phyloP scores from a whole-genome alignment of 1,284 basidiomycete species.

The Tilletia horrida region DNA sequence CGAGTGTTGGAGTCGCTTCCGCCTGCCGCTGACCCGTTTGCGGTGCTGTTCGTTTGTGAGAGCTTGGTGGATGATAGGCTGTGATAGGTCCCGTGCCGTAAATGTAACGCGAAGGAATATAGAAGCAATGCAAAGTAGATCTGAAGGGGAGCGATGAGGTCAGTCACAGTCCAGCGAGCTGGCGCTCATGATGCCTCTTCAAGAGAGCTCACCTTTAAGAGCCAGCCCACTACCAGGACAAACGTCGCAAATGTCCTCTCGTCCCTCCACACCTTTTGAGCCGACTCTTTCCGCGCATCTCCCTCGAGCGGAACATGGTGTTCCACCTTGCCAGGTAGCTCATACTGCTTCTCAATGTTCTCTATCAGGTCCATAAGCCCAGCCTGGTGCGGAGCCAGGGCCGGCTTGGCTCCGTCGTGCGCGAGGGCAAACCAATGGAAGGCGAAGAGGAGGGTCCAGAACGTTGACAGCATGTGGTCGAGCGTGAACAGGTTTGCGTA shows the following conservation, averaged over 20 bases:
- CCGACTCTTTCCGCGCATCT: conserved; percentile 55
- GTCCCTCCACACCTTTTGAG: conserved; percentile 69
- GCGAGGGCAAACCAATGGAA: conserved; percentile 66
- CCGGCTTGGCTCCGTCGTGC: conserved; percentile 22
- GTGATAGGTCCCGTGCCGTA: conserved; percentile 86
- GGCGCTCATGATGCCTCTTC: neutral
- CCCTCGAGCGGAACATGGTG: conserved; percentile 53
- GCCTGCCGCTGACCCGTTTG: conserved; percentile 19
- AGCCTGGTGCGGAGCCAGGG: conserved; percentile 39
- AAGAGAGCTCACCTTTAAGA: conserved; percentile 71
- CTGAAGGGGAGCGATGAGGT: conserved; percentile 61
- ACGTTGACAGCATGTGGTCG: conserved; percentile 87
- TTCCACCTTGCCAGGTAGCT: conserved; percentile 29
- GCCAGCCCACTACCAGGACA: conserved; percentile 78
- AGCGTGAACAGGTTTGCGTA: conserved; percentile 88
- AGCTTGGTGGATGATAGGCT: conserved; percentile 65
- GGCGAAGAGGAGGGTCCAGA: conserved; percentile 87
- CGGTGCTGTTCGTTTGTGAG: conserved; percentile 26
- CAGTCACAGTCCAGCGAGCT: conserved; percentile 1
- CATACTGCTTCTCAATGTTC: conserved; percentile 48
- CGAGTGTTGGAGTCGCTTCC: conserved; percentile 54
- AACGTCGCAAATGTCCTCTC: conserved; percentile 78
- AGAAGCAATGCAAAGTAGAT: conserved; percentile 86
- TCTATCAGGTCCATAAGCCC: conserved; percentile 54
- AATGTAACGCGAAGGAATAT: conserved; percentile 90